These are phyloP conservation scores for Syncephalis plumigaleata DNA, from an alignment of 371 early-diverging fungal genomes.

Conservation along the genomic window DNA sequence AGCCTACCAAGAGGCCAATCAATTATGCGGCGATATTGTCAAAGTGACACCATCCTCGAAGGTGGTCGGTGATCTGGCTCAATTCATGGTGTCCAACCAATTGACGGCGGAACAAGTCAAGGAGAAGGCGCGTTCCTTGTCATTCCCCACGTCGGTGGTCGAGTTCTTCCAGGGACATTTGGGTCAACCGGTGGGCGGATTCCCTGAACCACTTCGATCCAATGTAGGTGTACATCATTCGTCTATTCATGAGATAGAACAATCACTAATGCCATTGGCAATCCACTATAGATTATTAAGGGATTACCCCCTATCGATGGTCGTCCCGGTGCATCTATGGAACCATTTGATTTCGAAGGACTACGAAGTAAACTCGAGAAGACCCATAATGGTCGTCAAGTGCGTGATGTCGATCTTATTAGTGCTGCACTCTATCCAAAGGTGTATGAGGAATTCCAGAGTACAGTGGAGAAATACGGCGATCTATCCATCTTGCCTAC, in stretches of 20 bases:
- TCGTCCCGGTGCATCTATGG: slow-evolving; percentile 71
- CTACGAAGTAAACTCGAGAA: slow-evolving; percentile 53
- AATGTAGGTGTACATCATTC: slow-evolving; percentile 8
- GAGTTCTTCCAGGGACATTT: slow-evolving; percentile 93
- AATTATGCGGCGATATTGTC: slow-evolving; percentile 84
- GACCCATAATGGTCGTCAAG: slow-evolving; percentile 46
- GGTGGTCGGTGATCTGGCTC: slow-evolving; percentile 93
- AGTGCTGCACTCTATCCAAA: slow-evolving; percentile 85
- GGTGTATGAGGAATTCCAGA: slow-evolving; percentile 80
- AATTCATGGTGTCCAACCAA: slow-evolving; percentile 88
- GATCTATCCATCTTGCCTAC: slow-evolving; percentile 79
- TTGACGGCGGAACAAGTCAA: slow-evolving; percentile 53
- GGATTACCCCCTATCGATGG: slow-evolving; percentile 57
- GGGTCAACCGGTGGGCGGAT: slow-evolving; percentile 88
- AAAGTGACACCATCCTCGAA: slow-evolving; percentile 95
- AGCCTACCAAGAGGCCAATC: slow-evolving; percentile 79
- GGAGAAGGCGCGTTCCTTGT: slow-evolving; percentile 51
- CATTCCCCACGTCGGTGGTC: slow-evolving; percentile 85
- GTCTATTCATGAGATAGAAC: background rate
- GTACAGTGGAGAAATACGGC: slow-evolving; percentile 52
- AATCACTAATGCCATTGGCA: too few species aligned
- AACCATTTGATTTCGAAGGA: slow-evolving; percentile 54
- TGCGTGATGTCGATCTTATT: slow-evolving; percentile 73
- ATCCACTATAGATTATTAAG: slow-evolving; percentile 43
- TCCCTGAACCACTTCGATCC: slow-evolving; percentile 76